Evolutionary conservation across 495 filamentous ascomycete genomes (phyloP).

Genomic region (Tuber melanosporum): DNA sequence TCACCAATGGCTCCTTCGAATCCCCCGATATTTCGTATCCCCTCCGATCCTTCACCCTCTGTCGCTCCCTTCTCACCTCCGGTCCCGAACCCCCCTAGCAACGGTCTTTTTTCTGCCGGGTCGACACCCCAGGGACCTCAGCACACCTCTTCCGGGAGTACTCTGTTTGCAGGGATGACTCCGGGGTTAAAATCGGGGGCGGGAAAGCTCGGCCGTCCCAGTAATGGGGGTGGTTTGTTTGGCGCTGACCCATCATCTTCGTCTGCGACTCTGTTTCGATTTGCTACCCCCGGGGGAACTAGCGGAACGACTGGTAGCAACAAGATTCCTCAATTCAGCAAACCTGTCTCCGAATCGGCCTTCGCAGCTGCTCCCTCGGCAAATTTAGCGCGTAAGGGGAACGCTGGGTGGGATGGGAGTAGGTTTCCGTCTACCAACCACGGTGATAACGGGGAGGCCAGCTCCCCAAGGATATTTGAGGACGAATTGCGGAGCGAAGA

Average conservation of each 20-base stretch:
- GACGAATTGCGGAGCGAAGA: constrained; percentile 28
- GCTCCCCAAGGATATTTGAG: constrained; percentile 23
- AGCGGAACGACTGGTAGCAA: neutral
- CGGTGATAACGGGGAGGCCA: constrained; percentile 25
- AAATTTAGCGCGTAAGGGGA: constrained; percentile 11
- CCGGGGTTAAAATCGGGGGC: constrained; percentile 17
- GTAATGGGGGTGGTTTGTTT: constrained; percentile 14
- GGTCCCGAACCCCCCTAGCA: constrained; percentile 24
- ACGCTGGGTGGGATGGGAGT: constrained; percentile 14
- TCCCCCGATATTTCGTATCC: constrained; percentile 24
- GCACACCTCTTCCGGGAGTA: constrained; percentile 22
- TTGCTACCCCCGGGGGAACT: neutral
- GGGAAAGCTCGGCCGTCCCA: neutral
- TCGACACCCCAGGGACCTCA: constrained; percentile 25
- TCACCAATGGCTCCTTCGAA: constrained; percentile 21
- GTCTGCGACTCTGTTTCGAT: neutral
- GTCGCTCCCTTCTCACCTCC: constrained; percentile 23
- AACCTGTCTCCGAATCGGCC: neutral
- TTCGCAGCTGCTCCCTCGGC: neutral
- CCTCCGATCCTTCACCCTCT: constrained; percentile 9
- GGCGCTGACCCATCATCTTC: neutral
- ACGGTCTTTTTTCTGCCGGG: constrained; percentile 37
- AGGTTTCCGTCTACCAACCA: constrained; percentile 22
- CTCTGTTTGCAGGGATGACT: constrained; percentile 37
- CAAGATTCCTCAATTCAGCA: constrained; percentile 3